Percentiles rank a stretch among this genome's conserved stretches.
These are phyloP conservation scores for Kentomonas sorsogonicus DNA, from an alignment of 208 protist species.

Conservation along the genomic window DNA sequence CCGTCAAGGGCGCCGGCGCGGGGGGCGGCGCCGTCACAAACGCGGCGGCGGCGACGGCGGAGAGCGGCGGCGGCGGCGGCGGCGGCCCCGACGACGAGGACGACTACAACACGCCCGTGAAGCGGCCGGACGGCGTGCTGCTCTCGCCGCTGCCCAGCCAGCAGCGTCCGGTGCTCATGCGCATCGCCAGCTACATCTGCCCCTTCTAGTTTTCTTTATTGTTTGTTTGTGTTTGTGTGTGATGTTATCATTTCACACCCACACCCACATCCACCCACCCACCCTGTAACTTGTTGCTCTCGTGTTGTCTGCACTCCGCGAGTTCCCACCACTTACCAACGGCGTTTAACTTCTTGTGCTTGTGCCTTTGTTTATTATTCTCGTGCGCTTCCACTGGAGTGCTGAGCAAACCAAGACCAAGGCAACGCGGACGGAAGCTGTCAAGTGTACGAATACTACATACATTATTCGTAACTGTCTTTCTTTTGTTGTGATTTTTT, in stretches of 20 bases:
- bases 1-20: not conserved
- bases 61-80: not conserved
- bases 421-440: not conserved
- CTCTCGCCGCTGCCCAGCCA: conserved; percentile 30
- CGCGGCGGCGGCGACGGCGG: not conserved
- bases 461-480: not conserved
- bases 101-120: conserved; percentile 20
- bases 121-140: conserved; percentile 43
- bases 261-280: not conserved
- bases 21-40: not conserved
- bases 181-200: conserved; percentile 40
- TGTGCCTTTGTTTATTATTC: too few relatives aligned
- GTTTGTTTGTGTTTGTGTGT: not conserved
- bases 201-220: conserved; percentile 32
- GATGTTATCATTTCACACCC: not conserved
- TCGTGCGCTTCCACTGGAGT: too few relatives aligned
- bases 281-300: not conserved
- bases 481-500: conserved; percentile 3
- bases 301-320: not conserved
- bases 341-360: not conserved
- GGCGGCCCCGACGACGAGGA: conserved; percentile 5
- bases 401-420: not conserved
- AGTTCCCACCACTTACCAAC: not conserved
- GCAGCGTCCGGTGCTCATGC: conserved; percentile 37
- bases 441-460: not conserved